Conservation (phyloP, 148 eudicot genomes). For the Rhododendron henanense region DNA sequence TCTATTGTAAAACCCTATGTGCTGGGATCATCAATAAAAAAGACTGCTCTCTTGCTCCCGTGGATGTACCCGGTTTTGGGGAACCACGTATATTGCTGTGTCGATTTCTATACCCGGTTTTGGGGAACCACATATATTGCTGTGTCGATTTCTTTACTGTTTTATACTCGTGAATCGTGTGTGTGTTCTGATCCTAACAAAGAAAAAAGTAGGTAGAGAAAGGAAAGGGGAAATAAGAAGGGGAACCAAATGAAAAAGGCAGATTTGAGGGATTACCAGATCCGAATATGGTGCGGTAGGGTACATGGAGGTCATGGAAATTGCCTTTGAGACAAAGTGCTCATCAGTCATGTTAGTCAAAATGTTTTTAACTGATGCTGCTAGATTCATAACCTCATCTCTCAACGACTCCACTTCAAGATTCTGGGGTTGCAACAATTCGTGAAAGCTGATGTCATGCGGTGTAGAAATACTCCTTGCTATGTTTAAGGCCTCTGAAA, state of each 20-base stretch:
- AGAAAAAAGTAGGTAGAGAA: background rate
- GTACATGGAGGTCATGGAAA: slow-evolving; percentile 37
- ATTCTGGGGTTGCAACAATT: slow-evolving; percentile 39
- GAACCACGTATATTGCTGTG: too few species aligned
- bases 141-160: too few species aligned
- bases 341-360: slow-evolving; percentile 62
- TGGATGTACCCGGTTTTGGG: too few species aligned
- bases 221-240: background rate
- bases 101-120: too few species aligned
- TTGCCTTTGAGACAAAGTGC: slow-evolving; percentile 57
- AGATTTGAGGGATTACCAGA: slow-evolving; percentile 39
- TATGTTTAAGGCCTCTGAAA: slow-evolving; percentile 60
- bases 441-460: slow-evolving; percentile 44
- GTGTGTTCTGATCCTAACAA: too few species aligned
- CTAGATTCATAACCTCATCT: slow-evolving; percentile 51
- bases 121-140: too few species aligned
- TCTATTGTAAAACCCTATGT: too few species aligned
- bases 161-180: too few species aligned
- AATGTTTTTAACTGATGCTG: slow-evolving; percentile 41
- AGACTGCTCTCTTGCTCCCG: too few species aligned
- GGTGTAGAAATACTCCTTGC: slow-evolving; percentile 42
- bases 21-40: too few species aligned
- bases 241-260: background rate
- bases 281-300: slow-evolving; percentile 76
- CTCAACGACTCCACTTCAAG: slow-evolving; percentile 24